Base-by-base conservation (phyloP, 192 early-diverging fungal genomes). In the Umbelopsis sp. region DNA sequence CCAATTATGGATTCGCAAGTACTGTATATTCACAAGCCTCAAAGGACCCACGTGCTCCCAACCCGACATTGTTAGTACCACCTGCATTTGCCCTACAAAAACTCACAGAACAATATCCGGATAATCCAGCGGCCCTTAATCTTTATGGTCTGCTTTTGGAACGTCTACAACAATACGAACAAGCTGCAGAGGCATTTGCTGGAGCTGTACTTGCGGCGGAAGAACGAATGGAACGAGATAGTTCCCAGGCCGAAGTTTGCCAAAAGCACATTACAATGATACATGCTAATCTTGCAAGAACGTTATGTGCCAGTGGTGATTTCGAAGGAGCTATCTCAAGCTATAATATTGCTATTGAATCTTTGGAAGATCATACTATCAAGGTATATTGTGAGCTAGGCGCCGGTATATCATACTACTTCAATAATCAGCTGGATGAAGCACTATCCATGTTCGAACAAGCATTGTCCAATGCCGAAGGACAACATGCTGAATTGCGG, bases 121-220 rank as follows among this genome's bases (percentile, higher is more conserved):
- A 79, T 25, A 90, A 91, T 73, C 71, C 82, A 30, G 75, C 81
- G 12, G 84, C 82, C 11, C 81, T 87, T 47, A 93, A 92, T 55
- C 71, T 97, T 37, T 76, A 92, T 23, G 94, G 91, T 20, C 70
- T 96, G 44, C 72, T 96, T 4, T 81, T 91, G 25, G 96, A 97
- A 77, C 81, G 88, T 48, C 84, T 93, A 71, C 73, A 88, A 46
- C 84, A 91, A 71, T 84, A 84, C n/a, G 87, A 78, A 20, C 79
- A 78, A 23, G 93, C 95, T 7, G 85, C 89, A 0, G 84, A 86
- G 22, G 87, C 87, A 12, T 94, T 93, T 71, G 71, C 65, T 6
- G 67, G 68, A 16, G 88, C 88, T 15, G 66, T 89, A 11, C 66
- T 77, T 13, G 71, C 78, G 3, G 33, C 84, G 10, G 74, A 85